phyloP scores from a whole-genome alignment of 805 yeast species.

The Cephaloascus albidus region DNA sequence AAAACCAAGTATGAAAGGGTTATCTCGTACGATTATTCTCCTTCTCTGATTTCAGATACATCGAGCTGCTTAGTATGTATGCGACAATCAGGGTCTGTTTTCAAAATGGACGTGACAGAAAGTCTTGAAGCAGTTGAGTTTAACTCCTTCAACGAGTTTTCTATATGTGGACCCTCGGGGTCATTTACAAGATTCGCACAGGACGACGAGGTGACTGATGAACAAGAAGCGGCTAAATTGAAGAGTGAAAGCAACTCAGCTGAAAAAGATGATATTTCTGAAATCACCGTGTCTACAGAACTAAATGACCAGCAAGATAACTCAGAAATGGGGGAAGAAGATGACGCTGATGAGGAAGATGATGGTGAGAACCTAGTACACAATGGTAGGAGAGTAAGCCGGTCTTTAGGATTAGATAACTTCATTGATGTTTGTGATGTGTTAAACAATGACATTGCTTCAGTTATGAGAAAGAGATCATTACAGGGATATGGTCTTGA shows the following conservation, averaged over 20 bases:
- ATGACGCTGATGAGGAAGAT: constrained; percentile 10
- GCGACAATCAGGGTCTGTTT: constrained; percentile 85
- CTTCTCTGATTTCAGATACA: constrained; percentile 35
- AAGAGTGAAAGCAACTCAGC: constrained; percentile 2
- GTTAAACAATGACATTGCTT: constrained; percentile 64
- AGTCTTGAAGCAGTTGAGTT: constrained; percentile 54
- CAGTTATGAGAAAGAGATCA: constrained; percentile 66
- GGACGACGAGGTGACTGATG: constrained; percentile 1
- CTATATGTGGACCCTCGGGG: constrained; percentile 52
- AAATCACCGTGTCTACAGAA: constrained; percentile 14
- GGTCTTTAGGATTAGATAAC: constrained; percentile 14
- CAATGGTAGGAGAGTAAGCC: background rate
- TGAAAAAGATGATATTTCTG: constrained; percentile 11
- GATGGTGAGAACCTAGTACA: constrained; percentile 9
- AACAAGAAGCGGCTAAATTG: constrained; percentile 1
- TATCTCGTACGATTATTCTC: constrained; percentile 77
- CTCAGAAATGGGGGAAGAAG: constrained; percentile 17
- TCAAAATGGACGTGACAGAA: constrained; percentile 66
- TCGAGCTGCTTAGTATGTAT: constrained; percentile 71
- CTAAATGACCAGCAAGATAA: constrained; percentile 4
- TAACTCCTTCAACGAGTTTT: constrained; percentile 59
- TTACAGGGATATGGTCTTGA: constrained; percentile 62
- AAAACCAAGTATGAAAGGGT: constrained; percentile 75
- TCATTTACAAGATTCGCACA: constrained; percentile 34
- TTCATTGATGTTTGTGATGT: constrained; percentile 30